Evolutionary conservation across 371 early-diverging fungal genomes (phyloP).

Genomic region (Zychaea mexicana): DNA sequence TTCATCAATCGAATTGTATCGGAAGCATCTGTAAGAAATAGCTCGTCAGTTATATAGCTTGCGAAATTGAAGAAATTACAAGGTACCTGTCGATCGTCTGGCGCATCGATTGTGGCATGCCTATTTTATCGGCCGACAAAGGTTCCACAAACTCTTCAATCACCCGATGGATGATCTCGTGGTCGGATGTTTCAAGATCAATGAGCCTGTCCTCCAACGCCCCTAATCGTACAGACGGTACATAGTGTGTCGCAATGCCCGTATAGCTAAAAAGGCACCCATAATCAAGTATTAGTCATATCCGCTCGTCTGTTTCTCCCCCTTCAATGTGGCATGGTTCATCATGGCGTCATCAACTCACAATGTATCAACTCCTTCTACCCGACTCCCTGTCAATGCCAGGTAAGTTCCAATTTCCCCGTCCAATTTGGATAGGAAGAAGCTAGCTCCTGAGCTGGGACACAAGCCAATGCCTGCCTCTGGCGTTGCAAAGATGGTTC

Average conservation of each 20-base stretch:
- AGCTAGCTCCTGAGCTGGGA: constrained; percentile 94
- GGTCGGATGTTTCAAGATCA: constrained; percentile 82
- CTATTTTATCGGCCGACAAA: constrained; percentile 27
- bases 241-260: constrained; percentile 97
- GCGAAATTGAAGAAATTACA: too few relatives aligned
- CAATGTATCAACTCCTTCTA: constrained; percentile 87
- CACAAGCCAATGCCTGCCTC: constrained; percentile 92
- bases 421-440: constrained; percentile 91
- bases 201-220: constrained; percentile 81
- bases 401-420: constrained; percentile 92
- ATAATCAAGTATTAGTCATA: neutral
- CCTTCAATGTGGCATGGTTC: too few relatives aligned
- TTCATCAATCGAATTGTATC: constrained; percentile 74
- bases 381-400: constrained; percentile 86
- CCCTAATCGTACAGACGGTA: constrained; percentile 84
- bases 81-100: constrained; percentile 72
- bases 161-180: constrained; percentile 83
- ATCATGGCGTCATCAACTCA: constrained; percentile 42
- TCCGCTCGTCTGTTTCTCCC: too few relatives aligned
- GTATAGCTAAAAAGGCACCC: constrained; percentile 78
- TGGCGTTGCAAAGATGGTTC: constrained; percentile 92
- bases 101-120: constrained; percentile 62
- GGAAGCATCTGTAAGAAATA: too few relatives aligned
- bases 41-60: too few relatives aligned
- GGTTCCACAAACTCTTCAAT: constrained; percentile 89